A percentile compares a stretch with the other conserved stretches of the same genome.
These are phyloP conservation scores for Dendrobium nobile DNA, from an alignment of 106 monocot genomes.

Conservation along the genomic window DNA sequence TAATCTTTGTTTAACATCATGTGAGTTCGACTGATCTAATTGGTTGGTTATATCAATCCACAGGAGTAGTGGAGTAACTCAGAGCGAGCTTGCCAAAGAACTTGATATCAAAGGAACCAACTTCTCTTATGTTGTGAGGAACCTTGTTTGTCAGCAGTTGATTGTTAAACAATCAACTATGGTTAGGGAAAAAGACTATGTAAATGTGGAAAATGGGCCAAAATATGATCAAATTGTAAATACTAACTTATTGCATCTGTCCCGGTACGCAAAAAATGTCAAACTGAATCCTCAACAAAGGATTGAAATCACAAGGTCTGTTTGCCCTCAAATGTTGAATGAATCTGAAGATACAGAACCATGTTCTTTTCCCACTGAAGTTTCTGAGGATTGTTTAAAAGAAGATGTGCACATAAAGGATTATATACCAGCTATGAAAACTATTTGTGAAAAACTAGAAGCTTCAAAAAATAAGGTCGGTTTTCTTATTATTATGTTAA, in stretches of 20 bases:
- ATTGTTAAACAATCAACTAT: constrained; percentile 56
- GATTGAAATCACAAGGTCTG: constrained; percentile 53
- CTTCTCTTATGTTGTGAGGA: constrained; percentile 51
- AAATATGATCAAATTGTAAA: constrained; percentile 21
- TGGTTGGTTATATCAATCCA: constrained; percentile 2
- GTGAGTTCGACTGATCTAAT: background rate
- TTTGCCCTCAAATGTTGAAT: constrained; percentile 21
- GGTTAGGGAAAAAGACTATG: constrained; percentile 39
- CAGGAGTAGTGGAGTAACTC: constrained; percentile 55
- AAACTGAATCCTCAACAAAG: constrained; percentile 56
- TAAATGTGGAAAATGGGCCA: constrained; percentile 15
- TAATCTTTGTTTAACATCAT: background rate
- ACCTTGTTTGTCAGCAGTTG: constrained; percentile 42
- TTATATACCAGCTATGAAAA: constrained; percentile 66
- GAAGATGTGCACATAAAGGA: constrained; percentile 48
- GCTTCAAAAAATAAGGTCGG: constrained; percentile 54
- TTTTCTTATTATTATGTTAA: background rate
- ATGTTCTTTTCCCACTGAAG: constrained; percentile 23
- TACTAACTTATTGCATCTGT: constrained; percentile 51
- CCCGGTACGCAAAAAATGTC: constrained; percentile 45
- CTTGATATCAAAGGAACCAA: constrained; percentile 52
- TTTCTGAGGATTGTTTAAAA: constrained; percentile 18
- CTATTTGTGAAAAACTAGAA: constrained; percentile 65
- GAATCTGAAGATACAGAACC: constrained; percentile 11
- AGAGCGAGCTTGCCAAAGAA: constrained; percentile 55